Evolutionary conservation across 2,329 filamentous ascomycete genomes (phyloP).

Genomic region (Cryphonectria japonica): DNA sequence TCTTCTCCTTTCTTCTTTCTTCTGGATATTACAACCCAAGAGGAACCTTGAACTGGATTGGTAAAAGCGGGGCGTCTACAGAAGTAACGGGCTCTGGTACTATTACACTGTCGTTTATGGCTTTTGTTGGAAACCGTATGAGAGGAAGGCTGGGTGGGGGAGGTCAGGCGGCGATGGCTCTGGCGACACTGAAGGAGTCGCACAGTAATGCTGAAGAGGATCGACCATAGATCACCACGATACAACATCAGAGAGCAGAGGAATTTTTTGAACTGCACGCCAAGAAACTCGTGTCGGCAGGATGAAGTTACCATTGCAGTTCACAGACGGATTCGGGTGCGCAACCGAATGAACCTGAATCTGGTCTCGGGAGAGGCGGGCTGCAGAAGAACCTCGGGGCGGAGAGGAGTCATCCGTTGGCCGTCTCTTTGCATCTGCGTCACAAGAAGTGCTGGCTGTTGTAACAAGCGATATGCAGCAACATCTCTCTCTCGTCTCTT

Average conservation of each 20-base stretch:
- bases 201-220: neutral
- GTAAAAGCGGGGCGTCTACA: conserved; percentile 5
- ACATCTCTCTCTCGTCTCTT: neutral
- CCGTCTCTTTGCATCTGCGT: neutral
- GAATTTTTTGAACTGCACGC: neutral
- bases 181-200: neutral
- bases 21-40: neutral
- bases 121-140: neutral
- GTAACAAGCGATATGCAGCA: neutral
- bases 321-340: neutral
- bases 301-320: neutral
- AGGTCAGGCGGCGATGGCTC: neutral
- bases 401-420: neutral
- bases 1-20: neutral
- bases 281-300: neutral
- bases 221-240: neutral
- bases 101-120: neutral
- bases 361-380: neutral
- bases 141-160: neutral
- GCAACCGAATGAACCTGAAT: neutral
- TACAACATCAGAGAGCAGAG: neutral
- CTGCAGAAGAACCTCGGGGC: neutral
- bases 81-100: neutral
- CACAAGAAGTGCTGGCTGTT: neutral
- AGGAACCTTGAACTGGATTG: neutral